Base-by-base conservation (phyloP, 495 filamentous ascomycete genomes). In the Niebla homalea region DNA sequence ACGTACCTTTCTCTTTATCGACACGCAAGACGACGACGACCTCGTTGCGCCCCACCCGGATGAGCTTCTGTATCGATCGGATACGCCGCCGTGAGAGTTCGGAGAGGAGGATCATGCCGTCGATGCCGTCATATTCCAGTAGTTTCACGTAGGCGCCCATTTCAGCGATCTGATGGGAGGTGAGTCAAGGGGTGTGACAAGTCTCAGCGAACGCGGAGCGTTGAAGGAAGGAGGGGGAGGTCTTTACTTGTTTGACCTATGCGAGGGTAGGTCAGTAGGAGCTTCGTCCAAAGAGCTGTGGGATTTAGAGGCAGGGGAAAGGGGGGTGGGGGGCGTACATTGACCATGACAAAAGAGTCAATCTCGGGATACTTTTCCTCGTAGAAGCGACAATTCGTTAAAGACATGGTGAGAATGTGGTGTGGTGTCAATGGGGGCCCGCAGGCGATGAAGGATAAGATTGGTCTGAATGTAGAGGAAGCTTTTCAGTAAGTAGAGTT, bases 81-180 rank as follows among this genome's bases (percentile, higher is more conserved):
- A 98, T 98, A 77, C 92, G 90, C 69, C 92, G 81, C 68, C 92
- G 78, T 22, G 93, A 97, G 43, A 98, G 78, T 66, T 98, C 92
- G 58, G 85, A 92, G 54, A 98, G 84, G 43, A 98, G 75, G 55
- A 98, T 98, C 92, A 98, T 98, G 73, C 92, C 92, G 65, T 98
- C 92, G 67, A 98, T 98, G 71, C 96, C 94, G 67, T 97, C 92
- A 68, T 98, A 98, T 71, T 98, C 92, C 58, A 98, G 82, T 23
- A 98, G 81, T 72, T 98, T 98, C 62, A 98, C 92, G 64, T 98
- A 98, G 57, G 92, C 92, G 58, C 92, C 92, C 92, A 98, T 98
- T 66, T 98, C 92, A 64, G 92, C 92, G 64, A 98, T 98, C 87
- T 95, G 60, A 37, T 52, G 18, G 39, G 41, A 52, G 46, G 29